These are phyloP conservation scores for Thermochaetoides thermophila DNA, from an alignment of 495 filamentous ascomycete genomes.

Conservation along the genomic window DNA sequence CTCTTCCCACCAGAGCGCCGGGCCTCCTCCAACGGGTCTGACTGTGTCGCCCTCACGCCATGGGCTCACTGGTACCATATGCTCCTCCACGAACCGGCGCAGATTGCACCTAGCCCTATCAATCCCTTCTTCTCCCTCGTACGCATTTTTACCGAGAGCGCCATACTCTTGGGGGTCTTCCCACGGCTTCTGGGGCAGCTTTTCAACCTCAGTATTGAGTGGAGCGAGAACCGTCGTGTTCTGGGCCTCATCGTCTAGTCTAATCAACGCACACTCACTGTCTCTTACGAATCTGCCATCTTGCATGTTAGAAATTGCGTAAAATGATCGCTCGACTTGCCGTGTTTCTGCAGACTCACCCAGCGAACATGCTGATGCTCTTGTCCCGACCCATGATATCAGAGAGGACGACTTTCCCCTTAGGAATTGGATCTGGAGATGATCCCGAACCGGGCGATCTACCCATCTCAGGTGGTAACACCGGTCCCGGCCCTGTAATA, in stretches of 20 bases:
- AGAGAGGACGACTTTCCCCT: constrained; percentile 42
- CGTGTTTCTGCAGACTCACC: constrained; percentile 20
- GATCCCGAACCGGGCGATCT: too few relatives aligned
- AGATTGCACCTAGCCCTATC: constrained; percentile 70
- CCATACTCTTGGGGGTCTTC: constrained; percentile 74
- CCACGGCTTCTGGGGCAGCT: constrained; percentile 83
- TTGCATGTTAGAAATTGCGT: not conserved
- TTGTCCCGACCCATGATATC: constrained; percentile 77
- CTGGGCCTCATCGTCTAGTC: constrained; percentile 47
- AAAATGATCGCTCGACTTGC: too few relatives aligned
- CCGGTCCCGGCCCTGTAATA: constrained; percentile 21
- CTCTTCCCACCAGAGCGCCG: constrained; percentile 67
- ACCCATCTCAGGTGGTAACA: constrained; percentile 19
- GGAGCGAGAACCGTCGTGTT: constrained; percentile 91
- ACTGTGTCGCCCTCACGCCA: constrained; percentile 67
- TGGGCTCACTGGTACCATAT: constrained; percentile 61
- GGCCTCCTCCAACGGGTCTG: constrained; percentile 46
- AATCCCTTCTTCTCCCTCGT: constrained; percentile 63
- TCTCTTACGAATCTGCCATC: constrained; percentile 50
- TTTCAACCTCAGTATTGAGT: constrained; percentile 63
- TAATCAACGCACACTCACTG: constrained; percentile 55
- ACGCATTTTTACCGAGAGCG: constrained; percentile 57
- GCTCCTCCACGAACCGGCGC: constrained; percentile 72
- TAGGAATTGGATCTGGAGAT: constrained; percentile 11
- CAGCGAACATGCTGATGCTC: constrained; percentile 76